Evolutionary conservation across 2,329 filamentous ascomycete species (phyloP), one percentile per base, ranked within the genome.

Genomic region (Westerdykella aurantiaca): DNA sequence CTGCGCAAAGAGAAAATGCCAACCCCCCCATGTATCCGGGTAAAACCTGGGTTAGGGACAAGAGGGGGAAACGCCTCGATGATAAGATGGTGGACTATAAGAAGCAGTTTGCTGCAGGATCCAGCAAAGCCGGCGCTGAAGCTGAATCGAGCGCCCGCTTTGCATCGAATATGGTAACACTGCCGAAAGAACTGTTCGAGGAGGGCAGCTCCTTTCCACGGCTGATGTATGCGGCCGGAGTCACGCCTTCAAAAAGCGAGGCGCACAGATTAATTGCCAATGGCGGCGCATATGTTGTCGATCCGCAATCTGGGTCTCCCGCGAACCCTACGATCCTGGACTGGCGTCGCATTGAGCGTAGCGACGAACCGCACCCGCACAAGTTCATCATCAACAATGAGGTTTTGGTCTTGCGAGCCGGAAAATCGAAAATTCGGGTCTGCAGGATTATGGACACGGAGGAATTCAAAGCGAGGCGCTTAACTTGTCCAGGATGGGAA

Each of bases 361-460:
- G 75, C 17, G 81, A 29, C 25, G n/a, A 35, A 35, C 33, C 33
- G 13, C 58, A 72, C 45, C 33, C 33, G 13, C 58, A 72, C 45
- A 77, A 79, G 43, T 85, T 72, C 42, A 61, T 81, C 31, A 75
- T 87, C 14, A 78, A 82, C 48, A 78, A 66, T 22, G 66, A 73
- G 1, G 57, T 77, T 2, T 51, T 83, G n/a, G 71, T 82, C 7
- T 50, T 83, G 9, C 69, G 78, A 47, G 53, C 75, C 2, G 80
- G 80, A 6, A 83, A 83, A 56, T 80, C 76, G 71, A 81, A 77
- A 53, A 69, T 82, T 31, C 77, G 76, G 53, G 66, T 81, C 17
- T 70, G 82, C 23, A 71, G 73, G 37, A 70, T 83, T 34, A 61
- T 82, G 5, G 66, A 69, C 11, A 79, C 82, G 45, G 70, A 73